phyloP scores from a whole-genome alignment of 139 green algal species.

The Tetratostichococcus sp. region DNA sequence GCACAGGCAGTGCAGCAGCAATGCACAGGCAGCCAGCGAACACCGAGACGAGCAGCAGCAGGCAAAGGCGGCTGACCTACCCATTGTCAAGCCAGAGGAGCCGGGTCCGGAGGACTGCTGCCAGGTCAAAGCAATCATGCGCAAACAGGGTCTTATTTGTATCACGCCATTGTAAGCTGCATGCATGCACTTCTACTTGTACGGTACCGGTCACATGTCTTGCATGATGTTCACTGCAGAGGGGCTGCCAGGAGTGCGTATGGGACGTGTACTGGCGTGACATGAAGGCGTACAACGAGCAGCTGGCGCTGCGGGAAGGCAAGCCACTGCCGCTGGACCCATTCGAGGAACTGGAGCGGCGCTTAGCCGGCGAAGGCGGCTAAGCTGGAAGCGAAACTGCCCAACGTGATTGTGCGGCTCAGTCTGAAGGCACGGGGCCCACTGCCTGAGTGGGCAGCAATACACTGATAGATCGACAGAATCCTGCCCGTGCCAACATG shows the following conservation, averaged over 20 bases:
- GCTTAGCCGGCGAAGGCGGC: not conserved
- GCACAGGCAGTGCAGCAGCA: too few relatives aligned
- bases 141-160: too few relatives aligned
- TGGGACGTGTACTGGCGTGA: slow-evolving; percentile 27
- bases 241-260: slow-evolving; percentile 24
- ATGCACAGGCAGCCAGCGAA: too few relatives aligned
- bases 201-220: too few relatives aligned
- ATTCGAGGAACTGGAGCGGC: slow-evolving; percentile 28
- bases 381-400: not conserved
- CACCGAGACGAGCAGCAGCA: too few relatives aligned
- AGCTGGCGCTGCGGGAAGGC: not conserved
- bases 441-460: too few relatives aligned
- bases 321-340: slow-evolving; percentile 15
- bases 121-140: slow-evolving; percentile 12
- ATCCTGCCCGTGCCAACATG: too few relatives aligned
- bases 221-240: slow-evolving; percentile 5
- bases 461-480: too few relatives aligned
- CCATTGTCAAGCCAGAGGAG: not conserved
- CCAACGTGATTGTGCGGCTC: too few relatives aligned
- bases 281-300: slow-evolving; percentile 19
- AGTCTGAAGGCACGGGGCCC: not conserved
- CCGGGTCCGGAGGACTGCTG: slow-evolving; percentile 31
- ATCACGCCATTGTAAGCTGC: too few relatives aligned
- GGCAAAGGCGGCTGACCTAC: too few relatives aligned
- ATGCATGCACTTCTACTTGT: too few relatives aligned